Evolutionary conservation across 2,329 filamentous ascomycete genomes (phyloP), one percentile per base, ranked within the genome.

Genomic region (Diaporthe nobilis): DNA sequence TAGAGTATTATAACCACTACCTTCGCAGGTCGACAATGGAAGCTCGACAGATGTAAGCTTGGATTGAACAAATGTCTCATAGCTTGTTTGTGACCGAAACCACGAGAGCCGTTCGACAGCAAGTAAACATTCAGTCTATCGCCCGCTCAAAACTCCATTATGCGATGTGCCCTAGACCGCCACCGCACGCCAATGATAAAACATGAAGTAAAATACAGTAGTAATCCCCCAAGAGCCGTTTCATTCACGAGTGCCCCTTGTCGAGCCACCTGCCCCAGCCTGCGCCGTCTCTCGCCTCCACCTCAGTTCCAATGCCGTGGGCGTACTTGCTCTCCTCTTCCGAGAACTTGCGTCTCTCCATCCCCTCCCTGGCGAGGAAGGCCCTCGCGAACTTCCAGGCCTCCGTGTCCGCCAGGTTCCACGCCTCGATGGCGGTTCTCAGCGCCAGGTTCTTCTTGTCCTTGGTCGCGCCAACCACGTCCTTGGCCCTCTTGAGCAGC

Each of bases 301-400:
- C 85, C 74, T 89, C 88, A 17, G 84, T 86, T 4, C 91, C 91
- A n/a, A 90, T 89, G 28, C 91, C 91, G 12, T 90, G 91, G 1
- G 88, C 90, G 81, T 90, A 95, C 79, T 87, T 89, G 77, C 88
- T 88, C 85, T 95, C 93, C 76, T 93, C 90, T 77, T 92, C 89
- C 81, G 94, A 92, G 93, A 93, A 96, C 80, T 89, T 87, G 78
- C 86, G 82, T 74, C 93, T 86, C 86, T 95, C 93, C 61, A 93
- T 86, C 37, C 87, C 85, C 57, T 89, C 86, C 51, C 93, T 85
- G 25, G 93, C 93, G 70, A 92, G 85, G 78, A 90, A 95, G 0
- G 94, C 93, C 51, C 92, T 86, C 7, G 92, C 89, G 81, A 96
- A 96, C 80, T 90, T 91, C 94, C 94, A 96, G 1, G 92, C 91